phyloP scores from a whole-genome alignment of 2,329 filamentous ascomycete genomes.

The Penicillium sp. region DNA sequence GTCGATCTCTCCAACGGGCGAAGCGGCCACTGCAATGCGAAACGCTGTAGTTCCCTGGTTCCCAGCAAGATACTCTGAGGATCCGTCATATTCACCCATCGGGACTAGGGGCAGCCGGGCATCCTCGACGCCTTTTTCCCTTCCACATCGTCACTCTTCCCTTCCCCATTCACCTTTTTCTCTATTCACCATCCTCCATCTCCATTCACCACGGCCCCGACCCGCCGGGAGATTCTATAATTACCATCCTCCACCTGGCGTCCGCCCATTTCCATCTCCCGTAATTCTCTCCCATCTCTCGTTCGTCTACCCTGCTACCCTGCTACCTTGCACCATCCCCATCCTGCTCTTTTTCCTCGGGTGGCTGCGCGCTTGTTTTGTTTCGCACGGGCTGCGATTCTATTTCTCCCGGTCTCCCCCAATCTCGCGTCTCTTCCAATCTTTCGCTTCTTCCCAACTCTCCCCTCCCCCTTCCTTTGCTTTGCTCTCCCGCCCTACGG shows the following conservation, averaged over 20 bases:
- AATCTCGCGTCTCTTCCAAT: slow-evolving; percentile 14
- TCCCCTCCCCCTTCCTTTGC: slow-evolving; percentile 8
- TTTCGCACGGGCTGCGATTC: slow-evolving; percentile 19
- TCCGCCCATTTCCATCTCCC: too few relatives aligned
- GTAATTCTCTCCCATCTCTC: too few relatives aligned
- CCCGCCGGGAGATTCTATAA: too few relatives aligned
- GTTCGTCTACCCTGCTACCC: too few relatives aligned
- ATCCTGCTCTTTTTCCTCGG: slow-evolving; percentile 10
- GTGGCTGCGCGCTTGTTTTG: slow-evolving; percentile 35
- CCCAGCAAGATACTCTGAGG: slow-evolving; percentile 28
- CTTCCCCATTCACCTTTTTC: slow-evolving; percentile 24
- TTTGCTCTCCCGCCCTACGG: slow-evolving; percentile 6
- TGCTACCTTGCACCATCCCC: slow-evolving; percentile 13
- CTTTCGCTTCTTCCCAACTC: slow-evolving; percentile 12
- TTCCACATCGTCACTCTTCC: slow-evolving; percentile 4
- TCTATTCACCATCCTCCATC: slow-evolving; percentile 18
- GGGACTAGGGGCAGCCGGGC: slow-evolving; percentile 41
- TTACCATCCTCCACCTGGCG: too few relatives aligned
- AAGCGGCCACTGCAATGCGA: too few relatives aligned
- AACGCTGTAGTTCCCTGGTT: too few relatives aligned
- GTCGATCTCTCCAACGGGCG: too few relatives aligned
- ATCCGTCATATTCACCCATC: slow-evolving; percentile 44
- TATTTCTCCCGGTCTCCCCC: slow-evolving; percentile 11
- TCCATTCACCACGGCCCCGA: slow-evolving; percentile 15
- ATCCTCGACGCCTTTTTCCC: slow-evolving; percentile 33